phyloP scores from a whole-genome alignment of 2,329 filamentous ascomycete genomes.

The Ophiostoma sp. region DNA sequence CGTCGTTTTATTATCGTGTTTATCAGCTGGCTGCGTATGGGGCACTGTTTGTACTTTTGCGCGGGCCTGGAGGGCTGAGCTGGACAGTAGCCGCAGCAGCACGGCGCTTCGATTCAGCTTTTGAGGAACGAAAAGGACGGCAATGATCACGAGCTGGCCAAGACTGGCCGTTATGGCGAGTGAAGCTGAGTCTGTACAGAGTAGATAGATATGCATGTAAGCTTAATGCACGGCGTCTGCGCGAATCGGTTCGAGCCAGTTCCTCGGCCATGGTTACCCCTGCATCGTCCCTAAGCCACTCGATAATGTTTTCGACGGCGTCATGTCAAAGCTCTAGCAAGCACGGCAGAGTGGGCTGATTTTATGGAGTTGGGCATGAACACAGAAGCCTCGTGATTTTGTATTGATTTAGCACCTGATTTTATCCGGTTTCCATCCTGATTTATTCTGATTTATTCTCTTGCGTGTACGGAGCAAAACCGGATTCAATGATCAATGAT shows the following conservation, averaged over 20 bases:
- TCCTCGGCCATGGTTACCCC: not conserved
- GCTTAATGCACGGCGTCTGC: not conserved
- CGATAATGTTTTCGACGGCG: not conserved
- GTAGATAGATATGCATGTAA: too few species aligned
- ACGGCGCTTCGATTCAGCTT: too few species aligned
- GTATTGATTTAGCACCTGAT: not conserved
- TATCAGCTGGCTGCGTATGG: too few species aligned
- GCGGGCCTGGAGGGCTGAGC: too few species aligned
- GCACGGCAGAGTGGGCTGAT: slow-evolving; percentile 3
- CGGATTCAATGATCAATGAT: not conserved
- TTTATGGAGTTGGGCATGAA: not conserved
- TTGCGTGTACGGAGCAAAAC: too few species aligned
- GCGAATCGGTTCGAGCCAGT: not conserved
- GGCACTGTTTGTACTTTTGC: too few species aligned
- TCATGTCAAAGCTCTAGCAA: slow-evolving; percentile 11
- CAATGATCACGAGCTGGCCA: too few species aligned
- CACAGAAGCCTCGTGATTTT: not conserved
- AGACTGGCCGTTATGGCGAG: too few species aligned
- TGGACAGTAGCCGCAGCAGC: too few species aligned
- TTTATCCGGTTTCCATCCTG: too few species aligned
- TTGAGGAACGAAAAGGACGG: too few species aligned
- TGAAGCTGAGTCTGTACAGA: not conserved
- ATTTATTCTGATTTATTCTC: not conserved
- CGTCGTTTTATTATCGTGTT: too few species aligned
- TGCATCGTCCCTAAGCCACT: not conserved